A percentile compares a stretch with the other conserved stretches of the same genome.
Evolutionary conservation across 192 early-diverging fungal genomes (phyloP).

Genomic region (Podila epicladia): DNA sequence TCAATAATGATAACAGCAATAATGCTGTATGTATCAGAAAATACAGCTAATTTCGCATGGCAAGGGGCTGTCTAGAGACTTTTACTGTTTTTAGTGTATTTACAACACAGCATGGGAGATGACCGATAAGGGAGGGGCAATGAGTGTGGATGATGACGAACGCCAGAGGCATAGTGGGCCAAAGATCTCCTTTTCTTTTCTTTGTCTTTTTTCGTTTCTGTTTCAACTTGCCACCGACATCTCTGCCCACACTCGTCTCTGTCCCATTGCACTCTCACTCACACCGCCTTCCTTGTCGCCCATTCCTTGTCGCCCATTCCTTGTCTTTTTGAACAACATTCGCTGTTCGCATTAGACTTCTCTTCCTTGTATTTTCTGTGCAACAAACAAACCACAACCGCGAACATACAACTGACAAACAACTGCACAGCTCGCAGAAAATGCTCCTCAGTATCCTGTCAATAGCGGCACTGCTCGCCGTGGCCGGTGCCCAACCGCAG

Average conservation of each 20-base stretch:
- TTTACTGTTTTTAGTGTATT: too few relatives aligned
- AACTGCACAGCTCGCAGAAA: neutral
- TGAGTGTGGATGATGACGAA: too few relatives aligned
- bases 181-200: constrained; percentile 1
- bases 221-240: neutral
- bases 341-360: neutral
- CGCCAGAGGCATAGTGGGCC: too few relatives aligned
- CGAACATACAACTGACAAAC: neutral
- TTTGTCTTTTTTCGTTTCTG: neutral
- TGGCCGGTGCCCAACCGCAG: constrained; percentile 35
- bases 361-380: neutral
- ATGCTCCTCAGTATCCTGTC: constrained; percentile 8
- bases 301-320: neutral
- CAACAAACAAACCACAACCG: neutral
- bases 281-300: neutral
- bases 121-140: too few relatives aligned
- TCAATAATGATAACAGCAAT: neutral
- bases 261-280: neutral
- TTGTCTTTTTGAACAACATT: too few relatives aligned
- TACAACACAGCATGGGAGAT: too few relatives aligned
- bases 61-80: too few relatives aligned
- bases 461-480: constrained; percentile 3
- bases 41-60: too few relatives aligned
- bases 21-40: neutral
- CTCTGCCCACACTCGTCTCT: neutral